These are phyloP conservation scores for Candida silvicultrix DNA, from an alignment of 805 yeast species.

Conservation along the genomic window DNA sequence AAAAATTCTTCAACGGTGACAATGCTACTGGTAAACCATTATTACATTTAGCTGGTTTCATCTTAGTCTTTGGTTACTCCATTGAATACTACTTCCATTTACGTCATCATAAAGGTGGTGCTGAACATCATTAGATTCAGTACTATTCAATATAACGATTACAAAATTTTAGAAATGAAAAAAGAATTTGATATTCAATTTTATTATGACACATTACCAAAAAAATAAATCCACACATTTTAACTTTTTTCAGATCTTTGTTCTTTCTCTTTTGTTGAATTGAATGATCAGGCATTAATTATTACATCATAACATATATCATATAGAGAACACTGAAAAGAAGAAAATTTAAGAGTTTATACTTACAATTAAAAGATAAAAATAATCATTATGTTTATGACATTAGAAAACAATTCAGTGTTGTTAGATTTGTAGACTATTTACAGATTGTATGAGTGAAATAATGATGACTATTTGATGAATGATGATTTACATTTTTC, in stretches of 20 bases:
- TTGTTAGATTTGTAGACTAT: too few species aligned
- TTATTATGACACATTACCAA: not conserved
- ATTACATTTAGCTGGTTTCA: slow-evolving; percentile 63
- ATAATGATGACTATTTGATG: not conserved
- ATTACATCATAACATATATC: not conserved
- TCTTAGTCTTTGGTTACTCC: slow-evolving; percentile 77
- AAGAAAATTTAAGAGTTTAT: not conserved
- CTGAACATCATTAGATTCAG: not conserved
- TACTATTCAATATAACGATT: not conserved
- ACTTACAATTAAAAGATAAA: not conserved
- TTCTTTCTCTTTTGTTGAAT: too few species aligned
- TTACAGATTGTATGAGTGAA: not conserved
- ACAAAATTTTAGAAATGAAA: not conserved
- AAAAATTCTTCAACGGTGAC: slow-evolving; percentile 78
- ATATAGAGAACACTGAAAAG: not conserved
- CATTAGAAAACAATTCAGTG: not conserved
- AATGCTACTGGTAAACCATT: slow-evolving; percentile 82
- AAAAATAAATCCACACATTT: not conserved
- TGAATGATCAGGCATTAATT: too few species aligned
- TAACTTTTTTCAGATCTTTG: too few species aligned
- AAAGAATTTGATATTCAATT: slow-evolving; percentile 1
- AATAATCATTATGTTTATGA: not conserved
- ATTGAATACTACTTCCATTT: slow-evolving; percentile 92
- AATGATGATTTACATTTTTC: not conserved
- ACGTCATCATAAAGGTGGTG: slow-evolving; percentile 49